These are phyloP conservation scores for Bertia moriformis DNA, from an alignment of 2,329 filamentous ascomycete genomes.

Conservation along the genomic window DNA sequence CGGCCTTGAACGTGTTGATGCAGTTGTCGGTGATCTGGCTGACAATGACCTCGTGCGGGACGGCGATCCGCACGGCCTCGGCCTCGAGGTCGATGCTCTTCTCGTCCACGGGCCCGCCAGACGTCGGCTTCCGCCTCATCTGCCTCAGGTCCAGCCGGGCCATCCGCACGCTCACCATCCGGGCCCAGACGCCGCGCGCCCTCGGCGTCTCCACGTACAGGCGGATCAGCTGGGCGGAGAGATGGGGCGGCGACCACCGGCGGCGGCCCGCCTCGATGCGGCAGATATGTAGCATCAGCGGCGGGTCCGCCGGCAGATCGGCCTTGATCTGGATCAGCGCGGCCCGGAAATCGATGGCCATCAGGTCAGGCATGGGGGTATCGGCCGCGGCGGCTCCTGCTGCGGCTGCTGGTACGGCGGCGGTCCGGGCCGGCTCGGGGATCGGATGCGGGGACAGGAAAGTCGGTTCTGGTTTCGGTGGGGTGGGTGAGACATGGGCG, in stretches of 20 bases:
- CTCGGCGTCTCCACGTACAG: conserved; percentile 78
- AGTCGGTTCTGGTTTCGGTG: conserved; percentile 6
- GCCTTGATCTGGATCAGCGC: conserved; percentile 77
- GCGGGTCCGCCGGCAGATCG: conserved; percentile 76
- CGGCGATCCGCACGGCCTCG: conserved; percentile 73
- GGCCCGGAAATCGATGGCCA: conserved; percentile 71
- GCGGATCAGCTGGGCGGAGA: conserved; percentile 64
- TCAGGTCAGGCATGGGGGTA: no score
- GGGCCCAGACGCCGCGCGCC: conserved; percentile 71
- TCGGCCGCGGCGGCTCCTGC: no score
- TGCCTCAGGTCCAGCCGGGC: conserved; percentile 70
- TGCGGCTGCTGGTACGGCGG: background rate
- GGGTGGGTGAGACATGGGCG: conserved; percentile 5
- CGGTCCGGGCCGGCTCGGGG: no score
- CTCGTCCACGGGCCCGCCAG: conserved; percentile 49
- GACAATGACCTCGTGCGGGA: conserved; percentile 82
- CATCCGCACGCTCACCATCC: conserved; percentile 70
- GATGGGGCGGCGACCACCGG: conserved; percentile 72
- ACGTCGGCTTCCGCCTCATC: conserved; percentile 51
- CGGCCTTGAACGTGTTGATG: conserved; percentile 73
- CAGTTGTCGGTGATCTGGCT: conserved; percentile 89
- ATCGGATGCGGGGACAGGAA: background rate
- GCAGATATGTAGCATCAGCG: conserved; percentile 79
- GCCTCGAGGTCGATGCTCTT: conserved; percentile 70
- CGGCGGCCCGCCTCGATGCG: conserved; percentile 70